phyloP scores from a whole-genome alignment of 345 rosid species.

The Syzygium oleosum region DNA sequence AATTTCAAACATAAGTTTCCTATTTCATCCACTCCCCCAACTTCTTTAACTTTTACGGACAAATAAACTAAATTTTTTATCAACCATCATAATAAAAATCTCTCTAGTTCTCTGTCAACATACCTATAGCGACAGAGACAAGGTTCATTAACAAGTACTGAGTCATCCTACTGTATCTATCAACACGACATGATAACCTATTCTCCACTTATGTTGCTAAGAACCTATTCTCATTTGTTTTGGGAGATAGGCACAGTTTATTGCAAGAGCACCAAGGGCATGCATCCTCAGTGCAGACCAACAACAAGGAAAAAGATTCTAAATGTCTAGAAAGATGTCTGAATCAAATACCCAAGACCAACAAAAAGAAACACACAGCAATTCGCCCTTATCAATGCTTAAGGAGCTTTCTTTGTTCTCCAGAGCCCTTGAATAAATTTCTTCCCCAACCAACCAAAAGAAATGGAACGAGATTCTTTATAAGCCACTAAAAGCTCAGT shows the following conservation, averaged over 20 bases:
- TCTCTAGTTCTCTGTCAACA: not conserved
- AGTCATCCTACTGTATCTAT: not conserved
- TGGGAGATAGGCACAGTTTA: not conserved
- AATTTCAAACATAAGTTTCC: not conserved
- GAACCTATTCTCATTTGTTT: not conserved
- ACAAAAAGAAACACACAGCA: not conserved
- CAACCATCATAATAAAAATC: not conserved
- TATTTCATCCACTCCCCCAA: not conserved
- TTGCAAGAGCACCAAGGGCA: not conserved
- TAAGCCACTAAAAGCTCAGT: not conserved
- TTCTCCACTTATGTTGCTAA: not conserved
- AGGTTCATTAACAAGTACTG: not conserved
- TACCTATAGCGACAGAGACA: not conserved
- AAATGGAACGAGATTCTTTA: not conserved
- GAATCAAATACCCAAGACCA: not conserved
- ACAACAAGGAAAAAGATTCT: not conserved
- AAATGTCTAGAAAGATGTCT: not conserved
- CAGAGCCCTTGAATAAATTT: not conserved
- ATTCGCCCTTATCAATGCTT: not conserved
- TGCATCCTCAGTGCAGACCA: not conserved
- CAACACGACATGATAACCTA: not conserved
- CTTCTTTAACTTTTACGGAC: not conserved
- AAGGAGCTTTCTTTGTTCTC: not conserved
- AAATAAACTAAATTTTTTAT: not conserved
- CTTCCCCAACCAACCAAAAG: not conserved